A percentile compares a stretch with the other conserved stretches of the same genome.
Evolutionary conservation across 1,284 basidiomycete genomes (phyloP).

Genomic region (Fomitiporia mediterranea): DNA sequence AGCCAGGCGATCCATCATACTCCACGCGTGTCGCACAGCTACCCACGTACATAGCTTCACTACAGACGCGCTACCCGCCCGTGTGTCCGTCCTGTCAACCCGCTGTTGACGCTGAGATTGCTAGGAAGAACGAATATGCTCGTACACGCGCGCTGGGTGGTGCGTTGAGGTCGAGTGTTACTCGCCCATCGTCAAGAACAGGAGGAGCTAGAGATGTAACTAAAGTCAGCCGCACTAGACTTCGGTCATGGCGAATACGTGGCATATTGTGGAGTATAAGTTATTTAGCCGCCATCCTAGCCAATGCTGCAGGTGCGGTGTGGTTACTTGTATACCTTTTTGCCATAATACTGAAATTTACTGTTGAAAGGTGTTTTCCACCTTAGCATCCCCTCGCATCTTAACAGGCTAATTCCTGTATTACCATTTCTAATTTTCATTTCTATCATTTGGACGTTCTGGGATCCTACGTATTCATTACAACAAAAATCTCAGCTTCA

Average conservation of each 20-base stretch:
- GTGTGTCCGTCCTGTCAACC: conserved; percentile 75
- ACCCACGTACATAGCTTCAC: conserved; percentile 65
- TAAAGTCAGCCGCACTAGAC: conserved; percentile 36
- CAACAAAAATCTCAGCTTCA: conserved; percentile 55
- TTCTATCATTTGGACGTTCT: conserved; percentile 66
- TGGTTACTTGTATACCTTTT: background rate
- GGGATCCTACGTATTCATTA: conserved; percentile 71
- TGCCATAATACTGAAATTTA: background rate
- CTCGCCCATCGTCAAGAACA: conserved; percentile 32
- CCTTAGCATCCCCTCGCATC: conserved; percentile 15
- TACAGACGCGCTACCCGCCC: conserved; percentile 81
- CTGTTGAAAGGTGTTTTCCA: conserved; percentile 23
- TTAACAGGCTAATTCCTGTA: conserved; percentile 18
- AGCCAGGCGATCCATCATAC: conserved; percentile 65
- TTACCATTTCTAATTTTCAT: conserved; percentile 47
- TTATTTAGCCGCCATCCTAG: conserved; percentile 39
- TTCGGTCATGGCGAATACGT: conserved; percentile 56
- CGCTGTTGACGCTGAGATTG: conserved; percentile 75
- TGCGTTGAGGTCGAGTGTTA: conserved; percentile 54
- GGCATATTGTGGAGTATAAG: conserved; percentile 57
- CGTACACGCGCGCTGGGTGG: conserved; percentile 71
- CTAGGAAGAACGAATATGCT: conserved; percentile 74
- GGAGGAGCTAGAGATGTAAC: conserved; percentile 35
- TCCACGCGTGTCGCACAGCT: conserved; percentile 54
- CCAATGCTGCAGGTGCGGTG: conserved; percentile 43